A percentile compares a stretch with the other conserved stretches of the same genome.
Conservation (phyloP, 2,329 filamentous ascomycete genomes). For the Claviceps pazoutovae region DNA sequence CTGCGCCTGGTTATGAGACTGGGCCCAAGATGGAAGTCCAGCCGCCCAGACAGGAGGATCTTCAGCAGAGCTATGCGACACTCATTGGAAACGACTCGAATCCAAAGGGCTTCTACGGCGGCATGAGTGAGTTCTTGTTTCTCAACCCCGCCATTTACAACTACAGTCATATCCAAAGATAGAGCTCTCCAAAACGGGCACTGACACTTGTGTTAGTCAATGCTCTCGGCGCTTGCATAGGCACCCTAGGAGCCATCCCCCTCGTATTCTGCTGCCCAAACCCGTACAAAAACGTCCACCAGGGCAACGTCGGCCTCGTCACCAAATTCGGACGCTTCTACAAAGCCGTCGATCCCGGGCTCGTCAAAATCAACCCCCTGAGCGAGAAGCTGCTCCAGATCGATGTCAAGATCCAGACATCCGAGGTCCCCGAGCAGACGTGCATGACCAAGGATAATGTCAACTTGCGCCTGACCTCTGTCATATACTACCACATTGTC, state of each 20-base stretch:
- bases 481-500: constrained; percentile 98
- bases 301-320: constrained; percentile 89
- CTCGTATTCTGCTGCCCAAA: constrained; percentile 90
- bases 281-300: constrained; percentile 81
- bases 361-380: constrained; percentile 94
- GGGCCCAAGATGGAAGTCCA: constrained; percentile 54
- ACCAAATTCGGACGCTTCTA: constrained; percentile 94
- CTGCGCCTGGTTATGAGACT: constrained; percentile 8
- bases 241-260: constrained; percentile 71
- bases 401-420: constrained; percentile 98
- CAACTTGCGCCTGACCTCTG: constrained; percentile 79
- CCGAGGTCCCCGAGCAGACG: constrained; percentile 88
- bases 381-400: constrained; percentile 81
- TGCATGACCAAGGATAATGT: constrained; percentile 99
- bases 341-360: constrained; percentile 87
- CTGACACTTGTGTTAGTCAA: constrained; percentile 41
- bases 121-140: constrained; percentile 50
- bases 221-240: constrained; percentile 57
- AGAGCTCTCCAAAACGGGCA: not conserved
- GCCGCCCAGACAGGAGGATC: constrained; percentile 67
- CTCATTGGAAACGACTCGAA: constrained; percentile 50
- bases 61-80: constrained; percentile 68
- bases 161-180: not conserved
- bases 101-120: constrained; percentile 77
- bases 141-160: not conserved